phyloP scores from a whole-genome alignment of 2,329 filamentous ascomycete species.

The Aspergillus proliferans region DNA sequence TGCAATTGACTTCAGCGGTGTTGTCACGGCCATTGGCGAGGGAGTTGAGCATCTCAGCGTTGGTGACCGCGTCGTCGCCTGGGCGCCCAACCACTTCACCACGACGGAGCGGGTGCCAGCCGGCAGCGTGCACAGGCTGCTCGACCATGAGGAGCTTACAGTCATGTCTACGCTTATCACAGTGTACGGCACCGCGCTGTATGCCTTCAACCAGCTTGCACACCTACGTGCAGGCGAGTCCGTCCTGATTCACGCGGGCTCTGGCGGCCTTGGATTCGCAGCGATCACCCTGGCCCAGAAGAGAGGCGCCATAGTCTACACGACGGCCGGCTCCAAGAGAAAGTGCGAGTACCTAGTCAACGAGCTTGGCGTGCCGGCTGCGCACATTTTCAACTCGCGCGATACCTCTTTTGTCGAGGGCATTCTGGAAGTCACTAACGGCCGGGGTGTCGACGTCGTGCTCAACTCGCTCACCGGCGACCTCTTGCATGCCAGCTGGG shows the following conservation, averaged over 20 bases:
- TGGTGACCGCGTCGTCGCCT: conserved; percentile 13
- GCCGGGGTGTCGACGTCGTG: conserved; percentile 8
- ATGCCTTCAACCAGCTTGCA: not conserved
- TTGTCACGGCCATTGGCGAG: conserved; percentile 4
- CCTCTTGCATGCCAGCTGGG: conserved; percentile 13
- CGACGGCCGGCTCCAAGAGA: not conserved
- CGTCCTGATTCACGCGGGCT: not conserved
- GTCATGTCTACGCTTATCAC: not conserved
- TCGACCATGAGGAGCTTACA: not conserved
- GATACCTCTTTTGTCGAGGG: not conserved
- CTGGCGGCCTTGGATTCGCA: not conserved
- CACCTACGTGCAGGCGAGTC: not conserved
- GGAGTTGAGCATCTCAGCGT: not conserved
- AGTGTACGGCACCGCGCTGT: not conserved
- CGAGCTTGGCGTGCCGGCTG: conserved; percentile 6
- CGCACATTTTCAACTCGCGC: conserved; percentile 8
- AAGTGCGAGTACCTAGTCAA: conserved; percentile 8
- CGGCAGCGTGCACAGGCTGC: not conserved
- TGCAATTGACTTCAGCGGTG: not conserved
- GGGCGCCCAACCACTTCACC: conserved; percentile 9
- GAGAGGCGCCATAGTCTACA: not conserved
- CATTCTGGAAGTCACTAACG: not conserved
- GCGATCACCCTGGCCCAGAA: not conserved
- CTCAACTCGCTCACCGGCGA: conserved; percentile 15
- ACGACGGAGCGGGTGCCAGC: not conserved